These are phyloP conservation scores for Heracleum sosnowskyi DNA, from an alignment of 129 eudicot genomes.

Conservation along the genomic window DNA sequence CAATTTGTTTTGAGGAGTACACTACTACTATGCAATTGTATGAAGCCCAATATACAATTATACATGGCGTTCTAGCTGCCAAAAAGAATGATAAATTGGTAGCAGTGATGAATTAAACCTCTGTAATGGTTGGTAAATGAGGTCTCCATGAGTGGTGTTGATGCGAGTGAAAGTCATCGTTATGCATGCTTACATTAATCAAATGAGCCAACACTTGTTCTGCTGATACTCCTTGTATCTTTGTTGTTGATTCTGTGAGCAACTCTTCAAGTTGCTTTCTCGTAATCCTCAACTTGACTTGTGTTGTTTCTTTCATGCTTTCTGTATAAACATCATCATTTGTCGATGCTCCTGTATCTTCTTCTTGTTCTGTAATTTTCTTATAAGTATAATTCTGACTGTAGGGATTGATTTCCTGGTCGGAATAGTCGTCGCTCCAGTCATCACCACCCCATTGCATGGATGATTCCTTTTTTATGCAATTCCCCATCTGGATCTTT, in stretches of 20 bases:
- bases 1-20: not conserved
- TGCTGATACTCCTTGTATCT: constrained; percentile 21
- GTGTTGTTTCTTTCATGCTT: constrained; percentile 3
- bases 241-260: constrained; percentile 24
- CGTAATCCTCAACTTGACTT: constrained; percentile 48
- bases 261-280: constrained; percentile 38
- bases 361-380: constrained; percentile 7
- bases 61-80: no score
- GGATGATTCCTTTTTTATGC: constrained; percentile 30
- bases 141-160: constrained; percentile 50
- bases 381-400: not conserved
- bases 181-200: constrained; percentile 25
- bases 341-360: not conserved
- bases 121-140: constrained; percentile 41
- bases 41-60: not conserved
- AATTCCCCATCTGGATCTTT: constrained; percentile 30
- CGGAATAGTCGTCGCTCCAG: constrained; percentile 21
- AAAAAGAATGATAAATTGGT: not conserved
- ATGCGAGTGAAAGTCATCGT: constrained; percentile 8
- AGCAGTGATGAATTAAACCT: constrained; percentile 1
- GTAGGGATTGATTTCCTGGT: not conserved
- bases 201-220: constrained; percentile 31
- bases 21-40: not conserved
- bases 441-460: constrained; percentile 44
- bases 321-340: not conserved